Conservation (phyloP, 1,139 yeast genomes). For the Williopsis jadinii region DNA sequence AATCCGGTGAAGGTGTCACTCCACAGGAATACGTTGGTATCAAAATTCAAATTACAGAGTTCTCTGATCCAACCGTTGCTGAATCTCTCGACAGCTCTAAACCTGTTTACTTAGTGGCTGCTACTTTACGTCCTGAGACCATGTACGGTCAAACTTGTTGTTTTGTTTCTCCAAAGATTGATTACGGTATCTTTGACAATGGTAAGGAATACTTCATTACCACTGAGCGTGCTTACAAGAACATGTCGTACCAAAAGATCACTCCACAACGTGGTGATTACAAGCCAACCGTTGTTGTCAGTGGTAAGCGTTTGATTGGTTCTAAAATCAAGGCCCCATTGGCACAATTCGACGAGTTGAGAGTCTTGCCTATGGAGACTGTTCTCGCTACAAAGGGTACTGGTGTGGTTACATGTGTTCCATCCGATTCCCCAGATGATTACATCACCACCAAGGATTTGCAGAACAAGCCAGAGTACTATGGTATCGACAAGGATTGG, state of each 20-base stretch:
- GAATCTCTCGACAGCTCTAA: slow-evolving; percentile 54
- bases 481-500: slow-evolving; percentile 84
- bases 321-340: slow-evolving; percentile 84
- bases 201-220: slow-evolving; percentile 80
- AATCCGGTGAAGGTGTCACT: slow-evolving; percentile 92
- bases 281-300: slow-evolving; percentile 49
- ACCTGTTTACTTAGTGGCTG: slow-evolving; percentile 82
- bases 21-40: slow-evolving; percentile 96
- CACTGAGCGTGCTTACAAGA: slow-evolving; percentile 96
- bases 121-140: slow-evolving; percentile 97
- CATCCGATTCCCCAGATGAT: slow-evolving; percentile 98
- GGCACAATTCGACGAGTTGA: slow-evolving; percentile 60
- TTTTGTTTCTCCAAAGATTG: slow-evolving; percentile 92
- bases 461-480: slow-evolving; percentile 85
- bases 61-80: slow-evolving; percentile 40
- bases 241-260: slow-evolving; percentile 91
- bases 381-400: slow-evolving; percentile 95
- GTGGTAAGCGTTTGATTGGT: slow-evolving; percentile 77
- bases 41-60: slow-evolving; percentile 60
- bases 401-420: slow-evolving; percentile 98
- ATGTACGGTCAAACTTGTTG: slow-evolving; percentile 99
- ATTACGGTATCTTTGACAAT: slow-evolving; percentile 86
- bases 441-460: slow-evolving; percentile 80
- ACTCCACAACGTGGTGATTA: slow-evolving; percentile 86
- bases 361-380: slow-evolving; percentile 96